phyloP scores from a whole-genome alignment of 2,329 filamentous ascomycete genomes.

The Aspergillus pseudotamarii region DNA sequence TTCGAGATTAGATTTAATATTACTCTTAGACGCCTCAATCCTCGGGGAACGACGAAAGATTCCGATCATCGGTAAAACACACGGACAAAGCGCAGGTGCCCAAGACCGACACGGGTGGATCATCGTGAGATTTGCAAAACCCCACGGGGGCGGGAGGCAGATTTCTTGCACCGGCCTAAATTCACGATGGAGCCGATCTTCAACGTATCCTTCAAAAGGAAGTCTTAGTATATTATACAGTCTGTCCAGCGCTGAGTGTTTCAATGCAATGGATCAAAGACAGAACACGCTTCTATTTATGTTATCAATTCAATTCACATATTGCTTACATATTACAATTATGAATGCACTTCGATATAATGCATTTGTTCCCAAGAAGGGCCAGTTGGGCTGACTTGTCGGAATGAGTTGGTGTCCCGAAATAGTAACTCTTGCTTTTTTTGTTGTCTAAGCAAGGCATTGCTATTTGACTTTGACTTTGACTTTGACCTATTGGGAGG shows the following conservation, averaged over 20 bases:
- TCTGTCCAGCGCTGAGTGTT: background rate
- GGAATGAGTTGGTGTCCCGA: background rate
- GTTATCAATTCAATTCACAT: background rate
- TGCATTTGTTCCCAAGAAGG: slow-evolving; percentile 1
- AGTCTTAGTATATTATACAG: background rate
- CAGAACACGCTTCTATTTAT: background rate
- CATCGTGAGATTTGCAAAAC: slow-evolving; percentile 11
- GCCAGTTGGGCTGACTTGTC: background rate
- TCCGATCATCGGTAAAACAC: background rate
- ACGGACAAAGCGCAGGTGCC: slow-evolving; percentile 2
- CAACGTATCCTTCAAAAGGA: background rate
- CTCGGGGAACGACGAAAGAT: background rate
- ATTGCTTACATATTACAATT: background rate
- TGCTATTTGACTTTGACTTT: background rate
- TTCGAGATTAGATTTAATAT: background rate
- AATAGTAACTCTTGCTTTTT: background rate
- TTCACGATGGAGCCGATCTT: background rate
- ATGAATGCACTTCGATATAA: background rate
- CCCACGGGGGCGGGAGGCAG: slow-evolving; percentile 14
- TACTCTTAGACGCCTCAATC: background rate
- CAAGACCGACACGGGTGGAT: slow-evolving; percentile 10
- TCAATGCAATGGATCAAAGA: background rate
- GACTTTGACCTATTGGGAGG: background rate
- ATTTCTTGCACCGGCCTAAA: slow-evolving; percentile 3
- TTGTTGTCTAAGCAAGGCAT: background rate